These are phyloP conservation scores for Plantago ovata DNA, from an alignment of 257 asterid genomes.

Conservation along the genomic window DNA sequence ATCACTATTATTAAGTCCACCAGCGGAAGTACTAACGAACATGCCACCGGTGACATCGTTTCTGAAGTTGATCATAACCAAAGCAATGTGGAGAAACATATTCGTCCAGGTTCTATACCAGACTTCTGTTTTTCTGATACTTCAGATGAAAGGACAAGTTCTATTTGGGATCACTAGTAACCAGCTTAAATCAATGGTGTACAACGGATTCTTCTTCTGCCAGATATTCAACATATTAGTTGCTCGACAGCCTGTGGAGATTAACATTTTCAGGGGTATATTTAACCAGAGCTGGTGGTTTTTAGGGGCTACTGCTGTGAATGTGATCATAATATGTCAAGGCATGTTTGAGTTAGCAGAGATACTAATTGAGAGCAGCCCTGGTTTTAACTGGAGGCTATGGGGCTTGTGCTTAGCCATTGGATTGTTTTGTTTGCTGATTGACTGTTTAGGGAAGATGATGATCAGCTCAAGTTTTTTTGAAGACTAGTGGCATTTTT, in stretches of 20 bases:
- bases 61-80: background rate
- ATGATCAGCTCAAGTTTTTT: no score
- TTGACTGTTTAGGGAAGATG: no score
- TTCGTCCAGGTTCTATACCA: constrained; percentile 18
- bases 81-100: constrained; percentile 17
- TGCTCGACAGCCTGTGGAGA: background rate
- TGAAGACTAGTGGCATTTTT: no score
- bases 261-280: background rate
- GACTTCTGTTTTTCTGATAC: background rate
- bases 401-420: no score
- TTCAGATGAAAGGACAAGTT: background rate
- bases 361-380: no score
- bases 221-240: background rate
- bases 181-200: background rate
- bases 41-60: background rate
- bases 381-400: no score
- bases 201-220: background rate
- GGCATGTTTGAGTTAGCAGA: no score
- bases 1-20: background rate
- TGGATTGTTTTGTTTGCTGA: no score
- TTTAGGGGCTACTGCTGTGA: no score
- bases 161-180: no score
- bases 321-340: no score
- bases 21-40: background rate
- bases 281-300: no score